Conservation (phyloP, 2,329 filamentous ascomycete species). For the Zopfia rhizophila region DNA sequence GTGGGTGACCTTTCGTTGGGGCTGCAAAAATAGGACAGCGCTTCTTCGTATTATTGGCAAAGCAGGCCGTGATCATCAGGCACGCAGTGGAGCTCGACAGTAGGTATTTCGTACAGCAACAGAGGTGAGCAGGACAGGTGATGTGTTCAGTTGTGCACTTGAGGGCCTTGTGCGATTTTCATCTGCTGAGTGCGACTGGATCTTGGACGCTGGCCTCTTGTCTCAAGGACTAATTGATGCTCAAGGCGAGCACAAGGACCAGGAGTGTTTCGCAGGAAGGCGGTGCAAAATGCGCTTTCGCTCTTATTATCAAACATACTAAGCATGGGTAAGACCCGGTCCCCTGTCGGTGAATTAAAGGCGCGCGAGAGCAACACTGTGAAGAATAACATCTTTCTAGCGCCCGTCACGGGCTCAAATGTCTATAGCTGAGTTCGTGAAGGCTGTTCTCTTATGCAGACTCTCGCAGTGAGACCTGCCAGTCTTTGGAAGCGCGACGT, state of each 20-base stretch:
- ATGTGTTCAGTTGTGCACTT: too few relatives aligned
- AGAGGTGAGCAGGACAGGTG: neutral
- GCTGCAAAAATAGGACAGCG: constrained; percentile 34
- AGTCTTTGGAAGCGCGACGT: neutral
- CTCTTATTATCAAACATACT: constrained; percentile 32
- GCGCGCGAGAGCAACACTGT: neutral
- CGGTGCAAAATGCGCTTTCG: constrained; percentile 20
- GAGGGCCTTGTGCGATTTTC: neutral
- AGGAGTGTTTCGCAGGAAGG: constrained; percentile 29
- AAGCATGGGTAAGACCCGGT: constrained; percentile 23
- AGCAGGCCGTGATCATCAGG: constrained; percentile 9
- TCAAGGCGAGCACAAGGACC: constrained; percentile 21
- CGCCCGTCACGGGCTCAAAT: too few relatives aligned
- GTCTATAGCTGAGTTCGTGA: neutral
- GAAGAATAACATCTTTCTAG: neutral
- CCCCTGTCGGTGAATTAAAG: constrained; percentile 10
- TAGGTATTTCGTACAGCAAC: constrained; percentile 2
- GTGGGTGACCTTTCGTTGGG: constrained; percentile 33
- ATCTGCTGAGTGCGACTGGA: constrained; percentile 2
- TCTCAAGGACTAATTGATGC: constrained; percentile 29
- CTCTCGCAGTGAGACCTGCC: neutral
- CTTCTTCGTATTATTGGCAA: constrained; percentile 4
- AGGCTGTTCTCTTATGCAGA: constrained; percentile 3
- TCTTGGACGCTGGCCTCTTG: neutral
- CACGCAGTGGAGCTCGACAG: constrained; percentile 3